Evolutionary conservation across 2,329 filamentous ascomycete genomes (phyloP), one percentile per base, ranked within the genome.

Genomic region (Aspergillus sp.): DNA sequence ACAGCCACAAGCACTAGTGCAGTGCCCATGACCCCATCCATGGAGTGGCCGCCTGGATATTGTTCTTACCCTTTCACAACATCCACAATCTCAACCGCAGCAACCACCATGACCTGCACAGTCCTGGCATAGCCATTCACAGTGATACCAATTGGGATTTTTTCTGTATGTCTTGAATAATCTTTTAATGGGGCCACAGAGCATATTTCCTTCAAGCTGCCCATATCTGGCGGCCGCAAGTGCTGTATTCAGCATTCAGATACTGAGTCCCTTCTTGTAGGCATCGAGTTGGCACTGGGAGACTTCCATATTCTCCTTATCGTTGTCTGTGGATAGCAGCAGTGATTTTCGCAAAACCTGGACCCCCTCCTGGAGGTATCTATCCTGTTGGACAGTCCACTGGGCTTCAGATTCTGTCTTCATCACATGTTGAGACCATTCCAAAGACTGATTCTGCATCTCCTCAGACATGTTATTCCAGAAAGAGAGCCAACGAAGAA

Each of bases 71-170:
- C n/a, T 43, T 9, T 45, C 42, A 38, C 49, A 51, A n/a, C 47
- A 50, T 8, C 32, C 29, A 26, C 49, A 49, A 7, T 27, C n/a
- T 26, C 49, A 29, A 7, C 44, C 49, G 45, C 49, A 51, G 10
- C 49, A 51, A 4, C 47, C 47, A 28, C 47, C 49, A 0, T 44
- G 42, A 4, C 44, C 39, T 2, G 40, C 45, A 41, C 47, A 51
- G 26, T 51, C 47, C 42, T 47, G 28, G 0, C 42, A 44, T 4
- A 49, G 10, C 44, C 47, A 47, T 9, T 19, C 27, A 32, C 42
- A 38, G 26, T 38, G 6, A 27, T 12, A 44, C 33, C 42, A 44
- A 8, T 36, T 19, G 4, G 32, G 27, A 29, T 44, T 9, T 4
- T 19, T 29, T 29, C 34, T 34, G 12, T 9, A 12, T 29, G 32